These are phyloP conservation scores for Thyridium curvatum DNA, from an alignment of 2,329 filamentous ascomycete genomes.

Conservation along the genomic window DNA sequence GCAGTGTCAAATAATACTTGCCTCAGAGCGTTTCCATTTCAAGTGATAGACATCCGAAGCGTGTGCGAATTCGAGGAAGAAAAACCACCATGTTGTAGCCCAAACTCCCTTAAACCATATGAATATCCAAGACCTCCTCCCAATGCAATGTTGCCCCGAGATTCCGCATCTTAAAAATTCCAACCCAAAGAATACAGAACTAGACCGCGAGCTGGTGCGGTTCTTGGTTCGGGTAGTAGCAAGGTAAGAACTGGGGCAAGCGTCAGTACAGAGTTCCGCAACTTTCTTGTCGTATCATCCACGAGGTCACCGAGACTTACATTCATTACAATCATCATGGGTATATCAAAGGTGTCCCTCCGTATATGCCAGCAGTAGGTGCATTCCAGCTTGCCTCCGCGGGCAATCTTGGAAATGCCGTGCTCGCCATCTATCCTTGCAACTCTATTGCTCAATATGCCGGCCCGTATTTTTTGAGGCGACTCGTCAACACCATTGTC, in stretches of 20 bases:
- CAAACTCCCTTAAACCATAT: not conserved
- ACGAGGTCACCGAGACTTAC: conserved; percentile 50
- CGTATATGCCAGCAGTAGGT: conserved; percentile 97
- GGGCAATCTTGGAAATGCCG: conserved; percentile 75
- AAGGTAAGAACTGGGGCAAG: conserved; percentile 45
- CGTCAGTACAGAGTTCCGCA: conserved; percentile 11
- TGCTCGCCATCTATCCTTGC: conserved; percentile 64
- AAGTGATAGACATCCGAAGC: not conserved
- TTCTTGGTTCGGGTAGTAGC: conserved; percentile 53
- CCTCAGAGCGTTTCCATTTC: too few species aligned
- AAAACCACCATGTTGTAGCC: not conserved
- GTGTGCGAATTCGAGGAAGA: not conserved
- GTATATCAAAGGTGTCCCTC: conserved; percentile 94
- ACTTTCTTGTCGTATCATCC: not conserved
- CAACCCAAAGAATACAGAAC: not conserved
- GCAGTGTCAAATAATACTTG: too few species aligned
- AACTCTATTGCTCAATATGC: conserved; percentile 53
- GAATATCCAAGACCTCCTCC: not conserved
- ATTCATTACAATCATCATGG: conserved; percentile 97
- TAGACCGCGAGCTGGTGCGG: conserved; percentile 49
- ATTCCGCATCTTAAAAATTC: not conserved
- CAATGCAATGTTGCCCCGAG: too few species aligned
- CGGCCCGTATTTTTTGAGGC: conserved; percentile 12
- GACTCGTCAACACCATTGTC: too few species aligned
- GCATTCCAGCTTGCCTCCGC: conserved; percentile 88